These are phyloP conservation scores for Poronia punctata DNA, from an alignment of 495 filamentous ascomycete genomes.

Conservation along the genomic window DNA sequence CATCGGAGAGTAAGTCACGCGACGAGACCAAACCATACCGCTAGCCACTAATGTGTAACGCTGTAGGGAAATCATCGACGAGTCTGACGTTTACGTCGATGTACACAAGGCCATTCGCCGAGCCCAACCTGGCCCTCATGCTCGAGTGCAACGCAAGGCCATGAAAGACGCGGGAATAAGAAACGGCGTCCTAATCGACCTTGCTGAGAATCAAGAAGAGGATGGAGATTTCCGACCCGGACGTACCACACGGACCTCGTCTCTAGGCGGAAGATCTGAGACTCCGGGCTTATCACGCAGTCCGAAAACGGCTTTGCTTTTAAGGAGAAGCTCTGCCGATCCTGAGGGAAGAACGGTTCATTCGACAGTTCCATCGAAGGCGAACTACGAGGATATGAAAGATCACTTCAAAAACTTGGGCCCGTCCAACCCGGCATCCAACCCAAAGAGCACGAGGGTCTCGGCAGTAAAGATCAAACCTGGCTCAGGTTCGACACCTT, in stretches of 20 bases:
- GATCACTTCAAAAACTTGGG: constrained; percentile 87
- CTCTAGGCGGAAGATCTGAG: constrained; percentile 23
- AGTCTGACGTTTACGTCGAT: constrained; percentile 94
- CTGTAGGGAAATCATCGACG: constrained; percentile 63
- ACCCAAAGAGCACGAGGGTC: constrained; percentile 77
- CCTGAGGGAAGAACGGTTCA: constrained; percentile 34
- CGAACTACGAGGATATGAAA: constrained; percentile 58
- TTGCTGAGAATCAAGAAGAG: constrained; percentile 13
- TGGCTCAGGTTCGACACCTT: constrained; percentile 21
- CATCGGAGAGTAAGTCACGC: constrained; percentile 78
- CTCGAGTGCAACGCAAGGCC: constrained; percentile 52
- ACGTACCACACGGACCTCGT: constrained; percentile 7
- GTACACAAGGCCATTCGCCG: constrained; percentile 94
- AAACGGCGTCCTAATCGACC: constrained; percentile 18
- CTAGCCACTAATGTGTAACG: constrained; percentile 13
- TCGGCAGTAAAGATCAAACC: constrained; percentile 88
- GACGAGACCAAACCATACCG: background rate
- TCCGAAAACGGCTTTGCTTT: constrained; percentile 44
- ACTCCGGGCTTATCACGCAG: constrained; percentile 23
- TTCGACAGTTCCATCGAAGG: constrained; percentile 37
- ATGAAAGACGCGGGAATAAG: constrained; percentile 33
- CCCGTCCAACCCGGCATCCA: constrained; percentile 81
- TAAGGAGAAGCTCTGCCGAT: constrained; percentile 49
- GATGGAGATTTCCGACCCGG: background rate
- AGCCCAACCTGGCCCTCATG: constrained; percentile 32